phyloP scores from a whole-genome alignment of 441 rosid species.

The Aquilaria agallochum region DNA sequence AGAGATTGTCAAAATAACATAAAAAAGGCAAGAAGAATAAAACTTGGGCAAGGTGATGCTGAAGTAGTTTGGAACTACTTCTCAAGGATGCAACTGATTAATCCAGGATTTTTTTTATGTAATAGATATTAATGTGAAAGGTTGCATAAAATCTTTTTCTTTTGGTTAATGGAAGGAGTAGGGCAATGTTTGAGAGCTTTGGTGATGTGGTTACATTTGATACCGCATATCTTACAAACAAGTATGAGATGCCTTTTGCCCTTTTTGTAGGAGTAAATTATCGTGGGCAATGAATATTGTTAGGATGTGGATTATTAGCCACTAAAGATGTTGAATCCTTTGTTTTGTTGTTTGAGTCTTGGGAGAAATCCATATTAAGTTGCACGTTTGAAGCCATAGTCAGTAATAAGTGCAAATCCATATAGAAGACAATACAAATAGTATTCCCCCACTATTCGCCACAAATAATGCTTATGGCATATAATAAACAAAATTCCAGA shows the following conservation, averaged over 20 bases:
- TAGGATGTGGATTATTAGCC: slow-evolving; percentile 14
- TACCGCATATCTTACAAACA: slow-evolving; percentile 4
- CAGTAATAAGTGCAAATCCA: background rate
- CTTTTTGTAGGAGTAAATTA: background rate
- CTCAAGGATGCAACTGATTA: slow-evolving; percentile 11
- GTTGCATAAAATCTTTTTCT: background rate
- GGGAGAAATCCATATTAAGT: background rate
- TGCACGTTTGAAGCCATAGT: background rate
- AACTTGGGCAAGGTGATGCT: slow-evolving; percentile 12
- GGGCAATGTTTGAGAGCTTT: background rate
- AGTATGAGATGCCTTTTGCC: background rate
- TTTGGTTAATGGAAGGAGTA: too few relatives aligned
- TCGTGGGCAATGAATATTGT: too few relatives aligned
- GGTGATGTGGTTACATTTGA: slow-evolving; percentile 17
- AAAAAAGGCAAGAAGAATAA: too few relatives aligned
- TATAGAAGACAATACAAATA: background rate
- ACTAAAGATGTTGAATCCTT: background rate
- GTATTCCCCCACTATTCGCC: background rate
- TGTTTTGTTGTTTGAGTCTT: background rate
- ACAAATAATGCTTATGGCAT: too few relatives aligned
- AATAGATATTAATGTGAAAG: slow-evolving; percentile 14
- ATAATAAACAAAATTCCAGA: background rate
- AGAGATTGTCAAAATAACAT: too few relatives aligned
- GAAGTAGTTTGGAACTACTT: slow-evolving; percentile 10
- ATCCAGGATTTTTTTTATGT: slow-evolving; percentile 13